Percentiles rank a stretch among this genome's conserved stretches.
Conservation (phyloP, 1,284 basidiomycete genomes). For the Heterobasidion irregulare region DNA sequence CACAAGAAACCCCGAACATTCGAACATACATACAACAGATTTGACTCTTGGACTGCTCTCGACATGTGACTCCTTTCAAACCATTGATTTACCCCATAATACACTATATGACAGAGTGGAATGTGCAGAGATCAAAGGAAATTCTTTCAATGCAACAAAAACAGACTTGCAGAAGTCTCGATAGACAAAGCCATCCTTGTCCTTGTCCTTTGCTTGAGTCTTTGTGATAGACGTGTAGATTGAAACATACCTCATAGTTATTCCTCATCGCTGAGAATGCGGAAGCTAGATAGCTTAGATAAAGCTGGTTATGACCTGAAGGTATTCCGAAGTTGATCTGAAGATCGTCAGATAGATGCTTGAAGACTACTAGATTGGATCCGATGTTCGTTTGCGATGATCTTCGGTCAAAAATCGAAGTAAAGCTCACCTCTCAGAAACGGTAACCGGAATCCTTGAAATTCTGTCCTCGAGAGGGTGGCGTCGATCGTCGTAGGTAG, state of each 20-base stretch:
- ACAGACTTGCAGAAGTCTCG: neutral
- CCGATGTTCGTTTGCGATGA: neutral
- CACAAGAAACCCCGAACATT: too few species aligned
- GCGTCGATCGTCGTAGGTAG: neutral
- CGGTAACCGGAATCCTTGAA: neutral
- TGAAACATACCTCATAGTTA: neutral
- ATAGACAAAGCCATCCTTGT: neutral
- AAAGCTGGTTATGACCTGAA: neutral
- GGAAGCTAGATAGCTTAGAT: neutral
- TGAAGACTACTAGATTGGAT: neutral
- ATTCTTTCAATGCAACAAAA: neutral
- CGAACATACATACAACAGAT: too few species aligned
- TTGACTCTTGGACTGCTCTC: constrained; percentile 4
- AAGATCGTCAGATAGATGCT: neutral
- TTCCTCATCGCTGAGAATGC: neutral
- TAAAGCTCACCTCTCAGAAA: neutral
- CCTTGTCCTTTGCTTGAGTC: neutral
- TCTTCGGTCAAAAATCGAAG: neutral
- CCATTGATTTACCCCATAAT: neutral
- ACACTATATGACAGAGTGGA: neutral
- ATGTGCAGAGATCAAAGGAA: neutral
- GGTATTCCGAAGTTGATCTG: neutral
- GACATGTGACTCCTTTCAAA: neutral
- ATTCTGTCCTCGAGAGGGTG: neutral
- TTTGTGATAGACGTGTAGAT: neutral